Conservation (phyloP, 2,329 filamentous ascomycete genomes). For the Ilyonectria robusta region DNA sequence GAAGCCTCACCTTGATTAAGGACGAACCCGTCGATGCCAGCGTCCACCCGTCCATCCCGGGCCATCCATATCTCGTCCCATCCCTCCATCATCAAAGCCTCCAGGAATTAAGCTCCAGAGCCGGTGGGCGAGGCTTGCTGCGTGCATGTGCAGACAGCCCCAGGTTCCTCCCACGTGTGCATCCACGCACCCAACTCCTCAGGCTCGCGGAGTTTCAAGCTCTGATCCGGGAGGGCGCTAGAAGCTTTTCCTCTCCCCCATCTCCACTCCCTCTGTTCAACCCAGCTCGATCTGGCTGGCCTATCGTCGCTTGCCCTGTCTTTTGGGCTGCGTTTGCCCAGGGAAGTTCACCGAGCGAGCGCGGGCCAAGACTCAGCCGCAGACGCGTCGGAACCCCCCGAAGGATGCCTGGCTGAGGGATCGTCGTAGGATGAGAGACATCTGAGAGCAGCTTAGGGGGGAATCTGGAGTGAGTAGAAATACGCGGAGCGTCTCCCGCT, state of each 20-base stretch:
- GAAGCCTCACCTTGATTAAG: conserved; percentile 7
- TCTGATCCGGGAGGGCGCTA: conserved; percentile 14
- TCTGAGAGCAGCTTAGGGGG: conserved; percentile 1
- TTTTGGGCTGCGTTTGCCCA: conserved; percentile 24
- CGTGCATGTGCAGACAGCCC: neutral
- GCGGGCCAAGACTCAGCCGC: conserved; percentile 40
- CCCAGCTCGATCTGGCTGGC: conserved; percentile 30
- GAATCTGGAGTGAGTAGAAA: conserved; percentile 15
- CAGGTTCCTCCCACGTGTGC: conserved; percentile 17
- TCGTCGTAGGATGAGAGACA: neutral
- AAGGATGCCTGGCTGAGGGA: conserved; percentile 32
- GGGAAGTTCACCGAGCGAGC: conserved; percentile 41
- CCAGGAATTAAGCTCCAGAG: neutral
- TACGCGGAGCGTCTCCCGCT: neutral
- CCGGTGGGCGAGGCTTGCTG: conserved; percentile 8
- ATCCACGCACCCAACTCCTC: neutral
- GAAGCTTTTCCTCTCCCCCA: neutral
- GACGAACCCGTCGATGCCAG: neutral
- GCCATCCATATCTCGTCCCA: neutral
- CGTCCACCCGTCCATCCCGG: neutral
- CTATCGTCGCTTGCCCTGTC: conserved; percentile 18
- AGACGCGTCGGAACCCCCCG: conserved; percentile 42
- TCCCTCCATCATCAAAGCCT: neutral
- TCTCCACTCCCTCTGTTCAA: conserved; percentile 24
- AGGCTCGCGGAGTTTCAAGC: conserved; percentile 16